A percentile compares a stretch with the other conserved stretches of the same genome.
These are phyloP conservation scores for Fusarium gaditjirri DNA, from an alignment of 2,329 filamentous ascomycete species.

Conservation along the genomic window DNA sequence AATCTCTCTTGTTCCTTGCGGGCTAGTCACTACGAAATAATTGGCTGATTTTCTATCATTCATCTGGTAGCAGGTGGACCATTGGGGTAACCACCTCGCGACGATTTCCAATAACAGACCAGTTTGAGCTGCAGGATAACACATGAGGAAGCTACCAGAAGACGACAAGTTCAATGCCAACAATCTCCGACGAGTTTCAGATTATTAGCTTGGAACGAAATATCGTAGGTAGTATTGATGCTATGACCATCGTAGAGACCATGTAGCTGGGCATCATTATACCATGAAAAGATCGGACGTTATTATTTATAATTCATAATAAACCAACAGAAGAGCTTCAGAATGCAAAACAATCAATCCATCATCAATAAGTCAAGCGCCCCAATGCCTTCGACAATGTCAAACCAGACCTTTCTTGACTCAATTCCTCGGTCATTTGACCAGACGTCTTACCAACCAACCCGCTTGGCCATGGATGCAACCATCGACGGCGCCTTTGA, in stretches of 20 bases:
- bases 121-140: background rate
- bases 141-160: background rate
- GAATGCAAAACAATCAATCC: accelerated
- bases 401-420: background rate
- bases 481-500: background rate
- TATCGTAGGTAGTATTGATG: background rate
- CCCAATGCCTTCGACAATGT: background rate
- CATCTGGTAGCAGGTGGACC: background rate
- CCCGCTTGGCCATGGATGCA: background rate
- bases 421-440: background rate
- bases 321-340: background rate
- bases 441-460: background rate
- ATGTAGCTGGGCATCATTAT: background rate
- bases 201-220: background rate
- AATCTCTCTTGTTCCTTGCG: background rate
- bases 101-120: background rate
- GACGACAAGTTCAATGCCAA: background rate
- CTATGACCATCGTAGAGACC: background rate
- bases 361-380: accelerated
- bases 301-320: background rate
- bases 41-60: background rate
- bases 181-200: background rate
- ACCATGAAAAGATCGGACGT: accelerated
- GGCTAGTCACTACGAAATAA: background rate
- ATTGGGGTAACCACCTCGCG: background rate